These are phyloP conservation scores for Rhizodiscina lignyota DNA, from an alignment of 495 filamentous ascomycete genomes.

Conservation along the genomic window DNA sequence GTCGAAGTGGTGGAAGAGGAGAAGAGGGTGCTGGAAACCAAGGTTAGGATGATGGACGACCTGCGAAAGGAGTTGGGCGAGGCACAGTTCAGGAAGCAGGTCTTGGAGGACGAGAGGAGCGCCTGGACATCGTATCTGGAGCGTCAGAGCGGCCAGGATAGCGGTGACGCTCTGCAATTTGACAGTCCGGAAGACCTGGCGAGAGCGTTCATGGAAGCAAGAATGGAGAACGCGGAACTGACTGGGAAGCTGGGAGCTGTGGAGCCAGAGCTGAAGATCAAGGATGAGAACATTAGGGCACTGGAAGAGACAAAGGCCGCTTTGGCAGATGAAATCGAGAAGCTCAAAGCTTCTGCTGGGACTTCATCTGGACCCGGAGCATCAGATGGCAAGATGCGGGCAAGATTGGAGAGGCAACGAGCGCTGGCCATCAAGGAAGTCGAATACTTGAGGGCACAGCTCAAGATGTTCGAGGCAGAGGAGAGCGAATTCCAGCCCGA, in stretches of 20 bases:
- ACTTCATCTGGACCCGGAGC: constrained; percentile 31
- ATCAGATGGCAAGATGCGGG: constrained; percentile 37
- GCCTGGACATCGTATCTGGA: constrained; percentile 82
- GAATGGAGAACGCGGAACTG: constrained; percentile 59
- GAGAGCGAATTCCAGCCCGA: constrained; percentile 71
- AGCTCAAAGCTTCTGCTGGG: constrained; percentile 32
- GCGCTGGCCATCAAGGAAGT: constrained; percentile 78
- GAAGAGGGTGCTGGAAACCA: constrained; percentile 67
- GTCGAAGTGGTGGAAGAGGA: constrained; percentile 94
- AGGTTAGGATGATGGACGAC: constrained; percentile 55
- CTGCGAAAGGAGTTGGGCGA: constrained; percentile 62
- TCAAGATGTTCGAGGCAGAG: constrained; percentile 82
- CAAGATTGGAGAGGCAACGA: constrained; percentile 71
- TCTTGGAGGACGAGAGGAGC: constrained; percentile 71
- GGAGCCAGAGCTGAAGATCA: constrained; percentile 64
- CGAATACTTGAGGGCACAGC: constrained; percentile 79
- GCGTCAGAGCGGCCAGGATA: constrained; percentile 34
- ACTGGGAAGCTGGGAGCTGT: constrained; percentile 60
- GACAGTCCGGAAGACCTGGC: constrained; percentile 81
- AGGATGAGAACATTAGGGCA: constrained; percentile 55
- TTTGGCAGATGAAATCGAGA: constrained; percentile 52
- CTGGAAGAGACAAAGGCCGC: constrained; percentile 51
- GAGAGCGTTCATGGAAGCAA: constrained; percentile 62
- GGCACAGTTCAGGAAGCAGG: constrained; percentile 61
- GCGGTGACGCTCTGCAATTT: constrained; percentile 41